These are phyloP conservation scores for Chlorella sp. DNA, from an alignment of 139 green algal species.

Conservation along the genomic window DNA sequence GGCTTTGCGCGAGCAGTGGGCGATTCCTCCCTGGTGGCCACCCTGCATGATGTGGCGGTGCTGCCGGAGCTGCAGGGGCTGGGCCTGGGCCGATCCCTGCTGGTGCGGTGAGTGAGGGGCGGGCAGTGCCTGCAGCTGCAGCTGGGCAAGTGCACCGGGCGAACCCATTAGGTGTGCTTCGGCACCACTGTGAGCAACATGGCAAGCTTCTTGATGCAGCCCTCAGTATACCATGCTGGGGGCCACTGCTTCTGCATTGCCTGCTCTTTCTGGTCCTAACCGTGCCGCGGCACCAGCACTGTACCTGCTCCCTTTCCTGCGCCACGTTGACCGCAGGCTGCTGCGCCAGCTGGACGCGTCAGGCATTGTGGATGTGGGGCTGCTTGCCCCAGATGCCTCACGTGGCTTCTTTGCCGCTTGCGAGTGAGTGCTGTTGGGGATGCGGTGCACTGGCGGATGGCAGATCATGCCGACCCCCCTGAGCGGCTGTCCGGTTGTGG, in stretches of 20 bases:
- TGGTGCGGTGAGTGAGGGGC: neutral
- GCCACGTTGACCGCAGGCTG: too few relatives aligned
- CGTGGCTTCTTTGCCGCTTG: constrained; percentile 24
- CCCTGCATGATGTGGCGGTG: constrained; percentile 46
- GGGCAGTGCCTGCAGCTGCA: neutral
- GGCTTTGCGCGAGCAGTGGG: constrained; percentile 53
- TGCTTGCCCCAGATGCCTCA: constrained; percentile 19
- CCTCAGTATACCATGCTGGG: neutral
- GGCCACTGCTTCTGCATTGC: neutral
- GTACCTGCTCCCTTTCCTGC: too few relatives aligned
- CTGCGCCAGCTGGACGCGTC: constrained; percentile 14
- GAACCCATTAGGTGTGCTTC: too few relatives aligned
- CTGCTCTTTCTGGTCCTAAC: neutral
- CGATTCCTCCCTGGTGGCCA: constrained; percentile 44
- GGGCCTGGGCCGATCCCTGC: constrained; percentile 37
- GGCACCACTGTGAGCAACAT: too few relatives aligned
- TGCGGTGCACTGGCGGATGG: neutral
- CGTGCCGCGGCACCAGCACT: too few relatives aligned
- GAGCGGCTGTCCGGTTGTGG: too few relatives aligned
- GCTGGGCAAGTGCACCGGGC: too few relatives aligned
- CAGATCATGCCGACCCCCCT: too few relatives aligned
- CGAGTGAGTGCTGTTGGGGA: neutral
- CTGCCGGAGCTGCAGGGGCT: constrained; percentile 32
- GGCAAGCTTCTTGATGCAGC: too few relatives aligned
- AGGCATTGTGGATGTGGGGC: constrained; percentile 28